phyloP scores from a whole-genome alignment of 805 yeast species.

The Ogataea naganishii region DNA sequence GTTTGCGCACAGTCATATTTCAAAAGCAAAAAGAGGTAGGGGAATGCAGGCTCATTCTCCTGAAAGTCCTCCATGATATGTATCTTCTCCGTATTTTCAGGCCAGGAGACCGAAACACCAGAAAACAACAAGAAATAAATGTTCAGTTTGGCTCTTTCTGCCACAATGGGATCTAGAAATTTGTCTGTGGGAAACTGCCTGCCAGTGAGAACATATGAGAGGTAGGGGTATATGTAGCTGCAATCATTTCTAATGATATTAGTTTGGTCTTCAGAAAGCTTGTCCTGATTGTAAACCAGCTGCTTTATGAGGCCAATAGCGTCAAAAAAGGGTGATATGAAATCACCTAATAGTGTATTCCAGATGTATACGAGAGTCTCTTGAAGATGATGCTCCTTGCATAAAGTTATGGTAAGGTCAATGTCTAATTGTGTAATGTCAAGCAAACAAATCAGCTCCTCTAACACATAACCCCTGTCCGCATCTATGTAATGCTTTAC shows the following conservation, averaged over 20 bases:
- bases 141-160: constrained; percentile 36
- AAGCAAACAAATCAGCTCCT: constrained; percentile 59
- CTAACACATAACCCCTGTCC: constrained; percentile 41
- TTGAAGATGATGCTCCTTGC: constrained; percentile 44
- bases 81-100: constrained; percentile 25
- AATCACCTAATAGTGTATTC: constrained; percentile 64
- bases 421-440: constrained; percentile 67
- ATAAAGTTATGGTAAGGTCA: constrained; percentile 60
- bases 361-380: constrained; percentile 67
- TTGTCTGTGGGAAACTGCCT: constrained; percentile 72
- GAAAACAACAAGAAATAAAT: constrained; percentile 53
- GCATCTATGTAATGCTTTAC: constrained; percentile 38
- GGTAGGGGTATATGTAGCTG: constrained; percentile 43
- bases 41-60: constrained; percentile 47
- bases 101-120: constrained; percentile 42
- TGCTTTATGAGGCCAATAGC: constrained; percentile 31
- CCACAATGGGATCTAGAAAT: constrained; percentile 26
- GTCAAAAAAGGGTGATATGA: constrained; percentile 59
- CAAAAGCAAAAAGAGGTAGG: constrained; percentile 57
- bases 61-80: constrained; percentile 23
- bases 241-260: constrained; percentile 9
- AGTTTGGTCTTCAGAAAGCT: constrained; percentile 6
- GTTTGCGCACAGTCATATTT: constrained; percentile 47
- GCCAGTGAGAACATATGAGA: constrained; percentile 66
- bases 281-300: constrained; percentile 6